Base-by-base conservation (phyloP, 2,329 filamentous ascomycete genomes). In the Neopestalotiopsis sp. region DNA sequence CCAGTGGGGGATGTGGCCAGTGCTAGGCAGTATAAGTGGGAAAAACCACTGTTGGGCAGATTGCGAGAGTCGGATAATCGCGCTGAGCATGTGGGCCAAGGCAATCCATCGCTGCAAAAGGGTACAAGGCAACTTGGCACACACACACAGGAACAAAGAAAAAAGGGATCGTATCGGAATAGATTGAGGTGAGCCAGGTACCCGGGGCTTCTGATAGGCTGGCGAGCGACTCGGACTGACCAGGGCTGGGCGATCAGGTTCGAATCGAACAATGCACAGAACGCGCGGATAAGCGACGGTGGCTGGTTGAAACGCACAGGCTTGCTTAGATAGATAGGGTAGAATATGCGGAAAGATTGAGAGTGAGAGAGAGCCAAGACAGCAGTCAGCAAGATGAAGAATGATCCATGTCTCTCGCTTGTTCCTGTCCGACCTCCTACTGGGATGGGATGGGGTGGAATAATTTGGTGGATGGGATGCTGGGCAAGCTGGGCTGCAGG, bases 381-480 rank as follows among this genome's bases (percentile, higher is more conserved):
- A 53, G 45, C 45, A n/a, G n/a, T 20, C 45, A 17, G n/a, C 45
- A 53, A 53, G 6, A 17, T 20, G n/a, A n/a, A 53, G n/a, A 2
- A 20, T 20, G 34, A 13, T 56, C 13, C 64, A 62, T 67, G 65
- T 61, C 68, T 67, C 42, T 67, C 66, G 61, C 68, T 69, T 67
- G 68, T 59, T 30, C 59, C n/a, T 38, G 34, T 61, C 68, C 61
- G 65, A 67, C 66, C 68, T 68, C 66, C 32, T 65, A 45, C 68
- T 67, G 49, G 42, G 63, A 58, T 63, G 45, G 42, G 20, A 53
- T 38, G 34, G 34, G 34, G 34, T 38, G 6, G 65, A 28, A 28
- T 56, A 20, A 30, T 24, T 13, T 42, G 28, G 34, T 32, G 38
- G 28, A 30, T 64, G n/a, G 34, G 34, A 38, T 10, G 34, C 34